Conservation (phyloP, 352 stramenopile species). For the Phytophthora multivora region DNA sequence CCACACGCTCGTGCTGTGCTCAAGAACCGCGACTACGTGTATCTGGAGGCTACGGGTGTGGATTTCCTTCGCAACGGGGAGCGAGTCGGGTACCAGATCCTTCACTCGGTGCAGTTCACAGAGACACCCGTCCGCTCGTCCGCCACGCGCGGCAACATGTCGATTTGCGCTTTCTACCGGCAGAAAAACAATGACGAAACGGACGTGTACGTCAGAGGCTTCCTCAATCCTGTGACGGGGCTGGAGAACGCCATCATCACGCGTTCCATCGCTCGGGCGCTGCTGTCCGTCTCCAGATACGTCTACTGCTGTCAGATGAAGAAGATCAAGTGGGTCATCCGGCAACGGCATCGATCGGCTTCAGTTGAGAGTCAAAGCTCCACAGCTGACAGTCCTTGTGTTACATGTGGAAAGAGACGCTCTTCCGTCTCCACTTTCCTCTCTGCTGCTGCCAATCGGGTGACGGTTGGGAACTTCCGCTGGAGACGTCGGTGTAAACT, state of each 20-base stretch:
- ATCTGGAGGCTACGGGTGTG: slow-evolving; percentile 51
- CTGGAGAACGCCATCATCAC: slow-evolving; percentile 47
- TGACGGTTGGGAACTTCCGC: slow-evolving; percentile 14
- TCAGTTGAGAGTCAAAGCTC: slow-evolving; percentile 16
- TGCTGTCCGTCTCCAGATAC: slow-evolving; percentile 36
- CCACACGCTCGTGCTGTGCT: slow-evolving; percentile 36
- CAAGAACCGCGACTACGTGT: slow-evolving; percentile 62
- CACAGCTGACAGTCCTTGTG: slow-evolving; percentile 31
- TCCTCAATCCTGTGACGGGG: slow-evolving; percentile 31
- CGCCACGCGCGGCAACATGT: slow-evolving; percentile 38
- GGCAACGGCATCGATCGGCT: slow-evolving; percentile 19
- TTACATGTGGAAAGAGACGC: slow-evolving; percentile 31
- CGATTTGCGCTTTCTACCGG: slow-evolving; percentile 39
- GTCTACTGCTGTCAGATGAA: slow-evolving; percentile 44
- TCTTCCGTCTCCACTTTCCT: slow-evolving; percentile 28
- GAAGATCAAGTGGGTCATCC: slow-evolving; percentile 42
- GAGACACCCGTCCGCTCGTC: slow-evolving; percentile 30
- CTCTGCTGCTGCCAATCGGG: slow-evolving; percentile 12
- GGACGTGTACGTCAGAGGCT: slow-evolving; percentile 40
- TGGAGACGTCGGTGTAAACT: slow-evolving; percentile 39
- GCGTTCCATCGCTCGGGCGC: slow-evolving; percentile 30
- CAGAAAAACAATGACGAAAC: slow-evolving; percentile 38
- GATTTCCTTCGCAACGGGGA: slow-evolving; percentile 54
- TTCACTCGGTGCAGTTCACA: slow-evolving; percentile 64
- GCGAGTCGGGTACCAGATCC: slow-evolving; percentile 58